Evolutionary conservation across 805 yeast species (phyloP).

Genomic region (Monosporozyma servazzii): DNA sequence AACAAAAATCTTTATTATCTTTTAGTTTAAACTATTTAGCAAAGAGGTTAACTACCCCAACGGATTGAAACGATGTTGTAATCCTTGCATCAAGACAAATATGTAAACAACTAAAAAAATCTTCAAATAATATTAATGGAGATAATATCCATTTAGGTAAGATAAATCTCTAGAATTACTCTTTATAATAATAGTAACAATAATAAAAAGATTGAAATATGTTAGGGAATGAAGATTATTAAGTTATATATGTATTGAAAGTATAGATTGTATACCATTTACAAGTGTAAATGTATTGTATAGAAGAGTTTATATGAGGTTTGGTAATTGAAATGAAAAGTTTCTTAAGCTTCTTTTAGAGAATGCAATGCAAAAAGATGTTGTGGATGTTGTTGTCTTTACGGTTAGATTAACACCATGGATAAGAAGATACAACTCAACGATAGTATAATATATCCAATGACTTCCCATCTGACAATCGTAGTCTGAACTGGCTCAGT

Average conservation of each 20-base stretch:
- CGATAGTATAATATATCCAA: conserved; percentile 21
- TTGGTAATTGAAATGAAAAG: neutral
- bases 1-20: neutral
- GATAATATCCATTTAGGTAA: too few relatives aligned
- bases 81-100: too few relatives aligned
- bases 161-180: too few relatives aligned
- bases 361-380: neutral
- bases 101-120: too few relatives aligned
- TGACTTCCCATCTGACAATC: conserved; percentile 26
- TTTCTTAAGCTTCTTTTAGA: neutral
- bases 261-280: neutral
- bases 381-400: too few relatives aligned
- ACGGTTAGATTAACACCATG: neutral
- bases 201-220: too few relatives aligned
- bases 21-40: neutral
- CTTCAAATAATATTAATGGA: too few relatives aligned
- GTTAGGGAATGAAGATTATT: neutral
- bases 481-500: conserved; percentile 21
- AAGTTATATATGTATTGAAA: neutral
- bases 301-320: neutral
- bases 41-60: neutral
- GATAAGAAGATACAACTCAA: conserved; percentile 10
- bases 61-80: too few relatives aligned
- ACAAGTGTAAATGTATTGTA: neutral
- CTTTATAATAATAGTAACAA: too few relatives aligned